Evolutionary conservation across 352 stramenopile genomes (phyloP).

Genomic region (Plasmopara viticola): DNA sequence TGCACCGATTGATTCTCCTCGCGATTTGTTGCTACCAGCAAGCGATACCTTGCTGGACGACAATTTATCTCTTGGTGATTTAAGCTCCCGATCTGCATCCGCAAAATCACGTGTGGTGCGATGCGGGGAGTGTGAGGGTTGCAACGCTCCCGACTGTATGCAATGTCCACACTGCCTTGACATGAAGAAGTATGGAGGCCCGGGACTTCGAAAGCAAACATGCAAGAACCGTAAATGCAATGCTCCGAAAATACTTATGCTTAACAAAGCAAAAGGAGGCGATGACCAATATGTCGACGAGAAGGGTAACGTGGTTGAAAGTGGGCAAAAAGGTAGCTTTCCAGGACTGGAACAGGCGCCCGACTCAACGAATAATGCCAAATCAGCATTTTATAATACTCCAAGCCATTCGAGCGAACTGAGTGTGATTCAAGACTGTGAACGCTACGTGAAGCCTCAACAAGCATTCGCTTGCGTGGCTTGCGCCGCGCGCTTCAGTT

Average conservation of each 20-base stretch:
- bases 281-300: conserved; percentile 51
- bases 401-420: conserved; percentile 17
- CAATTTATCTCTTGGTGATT: conserved; percentile 30
- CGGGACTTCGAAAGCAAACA: conserved; percentile 72
- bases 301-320: conserved; percentile 31
- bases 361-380: conserved; percentile 14
- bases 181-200: conserved; percentile 84
- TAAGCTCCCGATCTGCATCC: conserved; percentile 29
- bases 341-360: conserved; percentile 25
- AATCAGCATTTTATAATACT: conserved; percentile 10
- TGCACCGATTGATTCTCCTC: conserved; percentile 24
- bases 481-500: conserved; percentile 44
- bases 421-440: conserved; percentile 49
- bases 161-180: conserved; percentile 74
- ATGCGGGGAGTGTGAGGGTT: conserved; percentile 69
- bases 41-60: conserved; percentile 35
- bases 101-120: conserved; percentile 60
- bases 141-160: conserved; percentile 61
- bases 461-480: conserved; percentile 44
- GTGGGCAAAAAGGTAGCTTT: conserved; percentile 21
- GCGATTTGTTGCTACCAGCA: conserved; percentile 30
- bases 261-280: conserved; percentile 57
- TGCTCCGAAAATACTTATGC: conserved; percentile 55
- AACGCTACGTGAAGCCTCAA: conserved; percentile 44
- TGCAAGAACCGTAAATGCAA: conserved; percentile 77